Conservation (phyloP, 345 rosid species). For the Cardamine chenopodiifolia region DNA sequence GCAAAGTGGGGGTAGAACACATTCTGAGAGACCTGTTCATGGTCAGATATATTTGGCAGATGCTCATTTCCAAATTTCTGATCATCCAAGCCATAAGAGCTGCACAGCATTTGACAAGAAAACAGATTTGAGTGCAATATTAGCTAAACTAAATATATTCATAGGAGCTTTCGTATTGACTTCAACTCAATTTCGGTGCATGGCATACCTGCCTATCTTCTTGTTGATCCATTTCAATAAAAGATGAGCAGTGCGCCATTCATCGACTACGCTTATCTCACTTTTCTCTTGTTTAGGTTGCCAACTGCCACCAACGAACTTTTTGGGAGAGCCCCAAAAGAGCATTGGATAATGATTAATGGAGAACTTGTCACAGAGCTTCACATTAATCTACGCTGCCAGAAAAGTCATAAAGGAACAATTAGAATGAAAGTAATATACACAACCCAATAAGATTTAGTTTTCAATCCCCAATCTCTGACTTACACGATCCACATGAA, state of each 20-base stretch:
- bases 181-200: not conserved
- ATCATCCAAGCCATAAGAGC: conserved; percentile 84
- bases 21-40: conserved; percentile 64
- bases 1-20: conserved; percentile 10
- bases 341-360: conserved; percentile 91
- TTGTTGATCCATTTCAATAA: conserved; percentile 91
- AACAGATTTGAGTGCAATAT: not conserved
- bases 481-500: conserved; percentile 9
- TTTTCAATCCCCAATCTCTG: not conserved
- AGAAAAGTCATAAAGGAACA: conserved; percentile 45
- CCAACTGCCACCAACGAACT: conserved; percentile 66
- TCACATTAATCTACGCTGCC: conserved; percentile 90
- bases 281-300: conserved; percentile 63
- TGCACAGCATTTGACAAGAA: conserved; percentile 41
- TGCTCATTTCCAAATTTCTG: conserved; percentile 75
- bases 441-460: not conserved
- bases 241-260: conserved; percentile 80
- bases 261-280: conserved; percentile 59
- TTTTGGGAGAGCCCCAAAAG: conserved; percentile 77
- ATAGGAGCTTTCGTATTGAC: not conserved
- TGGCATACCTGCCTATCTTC: conserved; percentile 74
- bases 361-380: conserved; percentile 88
- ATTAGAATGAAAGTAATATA: not conserved
- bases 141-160: conserved; percentile 7
- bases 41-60: conserved; percentile 71